Percentiles rank a stretch among this genome's conserved stretches.
phyloP scores from a whole-genome alignment of 2,329 filamentous ascomycete species.

The Diaporthe capsici region DNA sequence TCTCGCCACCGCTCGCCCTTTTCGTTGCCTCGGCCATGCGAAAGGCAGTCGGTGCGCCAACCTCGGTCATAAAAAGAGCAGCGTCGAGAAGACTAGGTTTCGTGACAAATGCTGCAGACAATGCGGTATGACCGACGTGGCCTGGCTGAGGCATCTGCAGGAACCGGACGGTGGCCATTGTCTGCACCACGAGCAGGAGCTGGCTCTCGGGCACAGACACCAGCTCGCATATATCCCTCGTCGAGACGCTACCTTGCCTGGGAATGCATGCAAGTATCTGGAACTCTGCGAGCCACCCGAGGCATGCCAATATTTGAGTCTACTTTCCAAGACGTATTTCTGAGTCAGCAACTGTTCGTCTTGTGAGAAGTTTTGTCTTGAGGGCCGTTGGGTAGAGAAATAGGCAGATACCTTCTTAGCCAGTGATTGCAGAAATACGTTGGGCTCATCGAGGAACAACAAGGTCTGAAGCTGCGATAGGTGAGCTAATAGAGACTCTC shows the following conservation, averaged over 20 bases:
- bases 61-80: slow-evolving; percentile 55
- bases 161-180: slow-evolving; percentile 53
- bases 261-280: slow-evolving; percentile 61
- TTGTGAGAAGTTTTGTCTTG: no score
- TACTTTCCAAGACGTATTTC: background rate
- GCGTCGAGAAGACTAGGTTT: slow-evolving; percentile 54
- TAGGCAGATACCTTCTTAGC: background rate
- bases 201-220: slow-evolving; percentile 54
- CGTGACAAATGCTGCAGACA: slow-evolving; percentile 56
- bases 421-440: background rate
- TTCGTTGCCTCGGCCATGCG: slow-evolving; percentile 50
- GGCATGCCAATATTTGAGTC: slow-evolving; percentile 47
- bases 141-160: slow-evolving; percentile 51
- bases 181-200: slow-evolving; percentile 52
- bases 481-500: slow-evolving; percentile 2
- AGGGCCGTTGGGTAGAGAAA: background rate
- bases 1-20: slow-evolving; percentile 39
- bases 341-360: background rate
- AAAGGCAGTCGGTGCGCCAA: slow-evolving; percentile 52
- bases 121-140: slow-evolving; percentile 53
- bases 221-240: slow-evolving; percentile 58
- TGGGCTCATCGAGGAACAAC: slow-evolving; percentile 1
- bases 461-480: background rate
- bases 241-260: slow-evolving; percentile 50
- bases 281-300: slow-evolving; percentile 60